phyloP scores from a whole-genome alignment of 1,139 yeast species.

The Suhomyces bokatorum region DNA sequence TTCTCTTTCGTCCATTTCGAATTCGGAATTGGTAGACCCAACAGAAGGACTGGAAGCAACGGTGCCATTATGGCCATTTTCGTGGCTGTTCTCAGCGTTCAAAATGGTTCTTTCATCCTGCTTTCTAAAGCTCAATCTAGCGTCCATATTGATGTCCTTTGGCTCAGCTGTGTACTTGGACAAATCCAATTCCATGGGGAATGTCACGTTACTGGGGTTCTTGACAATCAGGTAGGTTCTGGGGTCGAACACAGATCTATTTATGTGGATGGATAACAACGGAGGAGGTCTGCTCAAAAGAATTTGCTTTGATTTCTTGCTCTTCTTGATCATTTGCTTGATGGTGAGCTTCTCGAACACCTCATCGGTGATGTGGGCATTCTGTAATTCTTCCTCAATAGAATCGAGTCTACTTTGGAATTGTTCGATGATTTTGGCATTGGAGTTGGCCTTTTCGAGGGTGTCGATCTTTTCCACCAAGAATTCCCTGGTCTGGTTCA shows the following conservation, averaged over 20 bases:
- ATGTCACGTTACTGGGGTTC: conserved; percentile 77
- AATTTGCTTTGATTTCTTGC: conserved; percentile 81
- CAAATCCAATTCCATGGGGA: conserved; percentile 68
- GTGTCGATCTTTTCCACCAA: conserved; percentile 40
- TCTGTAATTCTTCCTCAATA: conserved; percentile 57
- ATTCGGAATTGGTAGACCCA: conserved; percentile 2
- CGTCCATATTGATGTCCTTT: conserved; percentile 73
- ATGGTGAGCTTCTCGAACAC: conserved; percentile 73
- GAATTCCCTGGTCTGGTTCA: conserved; percentile 58
- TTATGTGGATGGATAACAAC: conserved; percentile 78
- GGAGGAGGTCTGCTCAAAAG: conserved; percentile 83
- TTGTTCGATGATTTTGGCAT: conserved; percentile 44
- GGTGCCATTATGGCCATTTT: background rate
- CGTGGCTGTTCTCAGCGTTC: background rate
- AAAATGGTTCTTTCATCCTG: conserved; percentile 38
- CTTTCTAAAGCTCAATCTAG: conserved; percentile 70
- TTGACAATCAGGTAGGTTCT: conserved; percentile 79
- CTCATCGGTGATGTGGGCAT: conserved; percentile 76
- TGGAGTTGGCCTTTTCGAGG: conserved; percentile 25
- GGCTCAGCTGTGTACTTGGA: conserved; percentile 70
- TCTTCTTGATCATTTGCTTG: conserved; percentile 70
- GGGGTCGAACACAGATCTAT: conserved; percentile 90
- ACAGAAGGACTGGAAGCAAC: conserved; percentile 6
- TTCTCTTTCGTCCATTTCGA: conserved; percentile 5
- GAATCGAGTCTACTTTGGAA: conserved; percentile 53